A percentile compares a stretch with the other conserved stretches of the same genome.
These are phyloP conservation scores for Diplotaxis tenuifolia DNA, from an alignment of 345 rosid genomes.

Conservation along the genomic window DNA sequence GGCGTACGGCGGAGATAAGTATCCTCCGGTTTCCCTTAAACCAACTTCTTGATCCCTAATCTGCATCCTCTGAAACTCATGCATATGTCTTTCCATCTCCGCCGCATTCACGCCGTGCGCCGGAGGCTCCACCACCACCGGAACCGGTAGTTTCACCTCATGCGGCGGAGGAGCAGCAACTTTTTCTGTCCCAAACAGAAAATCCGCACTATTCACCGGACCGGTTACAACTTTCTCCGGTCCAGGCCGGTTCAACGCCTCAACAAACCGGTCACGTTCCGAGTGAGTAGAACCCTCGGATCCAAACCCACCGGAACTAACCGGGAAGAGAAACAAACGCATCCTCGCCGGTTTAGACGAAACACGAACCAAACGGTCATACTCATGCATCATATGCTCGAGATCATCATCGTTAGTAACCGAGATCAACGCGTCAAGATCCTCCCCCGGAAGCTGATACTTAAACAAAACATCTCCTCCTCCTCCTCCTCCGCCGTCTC, in stretches of 20 bases:
- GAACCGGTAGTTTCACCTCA: conserved; percentile 35
- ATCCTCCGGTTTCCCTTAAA: conserved; percentile 51
- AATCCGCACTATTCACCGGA: conserved; percentile 53
- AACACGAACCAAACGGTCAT: conserved; percentile 72
- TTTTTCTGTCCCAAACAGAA: conserved; percentile 71
- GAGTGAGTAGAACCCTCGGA: conserved; percentile 57
- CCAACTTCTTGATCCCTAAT: conserved; percentile 30
- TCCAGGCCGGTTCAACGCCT: conserved; percentile 40
- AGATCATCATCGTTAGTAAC: conserved; percentile 94
- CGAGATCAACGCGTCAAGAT: conserved; percentile 90
- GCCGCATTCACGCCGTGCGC: neutral
- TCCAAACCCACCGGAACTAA: conserved; percentile 39
- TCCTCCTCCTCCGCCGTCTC: neutral
- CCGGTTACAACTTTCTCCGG: conserved; percentile 38
- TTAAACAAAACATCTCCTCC: conserved; percentile 54
- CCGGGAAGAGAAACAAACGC: conserved; percentile 78
- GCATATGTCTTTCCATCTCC: neutral
- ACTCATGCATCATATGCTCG: conserved; percentile 91
- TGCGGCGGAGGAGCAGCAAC: conserved; percentile 34
- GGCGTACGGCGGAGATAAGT: conserved; percentile 33
- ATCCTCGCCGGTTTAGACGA: conserved; percentile 79
- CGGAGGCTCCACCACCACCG: conserved; percentile 23
- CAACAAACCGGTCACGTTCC: conserved; percentile 82
- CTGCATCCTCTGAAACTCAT: conserved; percentile 18
- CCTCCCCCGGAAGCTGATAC: conserved; percentile 96